Conservation (phyloP, 495 filamentous ascomycete genomes). For the Neurospora sp. region DNA sequence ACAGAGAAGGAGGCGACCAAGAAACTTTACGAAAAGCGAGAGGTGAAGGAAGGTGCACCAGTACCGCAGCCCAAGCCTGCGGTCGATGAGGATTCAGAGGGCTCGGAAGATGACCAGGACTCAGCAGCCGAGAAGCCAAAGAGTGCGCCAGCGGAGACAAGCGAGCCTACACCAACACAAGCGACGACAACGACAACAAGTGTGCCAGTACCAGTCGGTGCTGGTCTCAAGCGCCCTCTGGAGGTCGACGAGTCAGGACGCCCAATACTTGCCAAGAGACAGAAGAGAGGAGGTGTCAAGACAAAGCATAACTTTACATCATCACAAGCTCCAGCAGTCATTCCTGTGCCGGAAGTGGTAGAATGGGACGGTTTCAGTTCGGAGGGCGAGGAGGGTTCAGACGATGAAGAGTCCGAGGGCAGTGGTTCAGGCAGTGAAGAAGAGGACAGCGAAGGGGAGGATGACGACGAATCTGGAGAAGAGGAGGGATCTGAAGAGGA, state of each 20-base stretch:
- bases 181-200: constrained; percentile 3
- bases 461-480: not conserved
- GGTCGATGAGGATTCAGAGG: constrained; percentile 15
- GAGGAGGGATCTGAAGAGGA: constrained; percentile 11
- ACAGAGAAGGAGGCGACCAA: constrained; percentile 29
- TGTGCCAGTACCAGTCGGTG: constrained; percentile 43
- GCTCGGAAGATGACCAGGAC: constrained; percentile 16
- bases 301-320: constrained; percentile 30
- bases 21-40: constrained; percentile 24
- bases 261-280: constrained; percentile 66
- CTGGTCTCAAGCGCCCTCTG: constrained; percentile 78
- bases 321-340: constrained; percentile 11
- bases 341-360: constrained; percentile 18
- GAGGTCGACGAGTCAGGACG: constrained; percentile 66
- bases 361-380: constrained; percentile 33
- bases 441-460: constrained; percentile 13
- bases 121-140: constrained; percentile 2
- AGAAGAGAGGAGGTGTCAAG: constrained; percentile 43
- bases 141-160: not conserved
- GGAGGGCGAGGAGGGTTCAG: constrained; percentile 11
- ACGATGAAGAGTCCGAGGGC: constrained; percentile 12
- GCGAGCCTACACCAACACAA: not conserved
- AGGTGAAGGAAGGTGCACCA: constrained; percentile 4
- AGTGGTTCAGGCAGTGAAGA: constrained; percentile 1
- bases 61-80: not conserved